Evolutionary conservation across 2,329 filamentous ascomycete species (phyloP).

Genomic region (Fusarium foetens): DNA sequence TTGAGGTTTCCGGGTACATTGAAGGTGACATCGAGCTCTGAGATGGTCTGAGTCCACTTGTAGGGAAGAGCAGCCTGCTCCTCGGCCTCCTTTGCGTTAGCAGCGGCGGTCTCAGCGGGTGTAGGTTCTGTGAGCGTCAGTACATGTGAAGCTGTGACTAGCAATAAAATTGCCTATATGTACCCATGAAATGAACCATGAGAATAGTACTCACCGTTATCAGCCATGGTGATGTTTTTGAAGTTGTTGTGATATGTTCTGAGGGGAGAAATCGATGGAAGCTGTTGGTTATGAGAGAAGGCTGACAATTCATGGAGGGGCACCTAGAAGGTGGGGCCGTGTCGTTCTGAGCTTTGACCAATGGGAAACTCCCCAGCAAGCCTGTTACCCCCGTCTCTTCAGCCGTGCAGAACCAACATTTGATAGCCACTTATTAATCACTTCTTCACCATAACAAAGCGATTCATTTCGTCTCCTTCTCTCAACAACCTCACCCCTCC

Average conservation of each 20-base stretch:
- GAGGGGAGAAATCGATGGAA: constrained; percentile 34
- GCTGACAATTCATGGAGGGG: constrained; percentile 44
- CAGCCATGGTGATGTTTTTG: constrained; percentile 51
- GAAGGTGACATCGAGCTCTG: constrained; percentile 83
- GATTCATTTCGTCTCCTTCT: background rate
- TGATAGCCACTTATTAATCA: constrained; percentile 8
- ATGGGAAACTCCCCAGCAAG: constrained; percentile 20
- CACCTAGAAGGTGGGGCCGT: too few relatives aligned
- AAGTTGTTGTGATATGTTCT: constrained; percentile 4
- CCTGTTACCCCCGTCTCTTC: constrained; percentile 27
- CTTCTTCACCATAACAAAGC: constrained; percentile 6
- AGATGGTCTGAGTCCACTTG: constrained; percentile 96
- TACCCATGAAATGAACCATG: rapidly evolving
- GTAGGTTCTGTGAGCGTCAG: constrained; percentile 57
- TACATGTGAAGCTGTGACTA: background rate
- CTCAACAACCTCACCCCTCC: background rate
- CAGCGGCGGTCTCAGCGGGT: constrained; percentile 66
- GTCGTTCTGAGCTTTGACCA: constrained; percentile 21
- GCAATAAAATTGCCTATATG: rapidly evolving
- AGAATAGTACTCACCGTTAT: constrained; percentile 43
- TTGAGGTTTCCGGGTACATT: constrained; percentile 85
- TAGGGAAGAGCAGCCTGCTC: constrained; percentile 95
- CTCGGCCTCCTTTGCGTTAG: constrained; percentile 77
- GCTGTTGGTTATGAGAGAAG: constrained; percentile 42
- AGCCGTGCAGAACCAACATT: constrained; percentile 41